Percentiles rank a stretch among this genome's conserved stretches.
phyloP scores from a whole-genome alignment of 257 asterid genomes.

The Lycium barbarum region DNA sequence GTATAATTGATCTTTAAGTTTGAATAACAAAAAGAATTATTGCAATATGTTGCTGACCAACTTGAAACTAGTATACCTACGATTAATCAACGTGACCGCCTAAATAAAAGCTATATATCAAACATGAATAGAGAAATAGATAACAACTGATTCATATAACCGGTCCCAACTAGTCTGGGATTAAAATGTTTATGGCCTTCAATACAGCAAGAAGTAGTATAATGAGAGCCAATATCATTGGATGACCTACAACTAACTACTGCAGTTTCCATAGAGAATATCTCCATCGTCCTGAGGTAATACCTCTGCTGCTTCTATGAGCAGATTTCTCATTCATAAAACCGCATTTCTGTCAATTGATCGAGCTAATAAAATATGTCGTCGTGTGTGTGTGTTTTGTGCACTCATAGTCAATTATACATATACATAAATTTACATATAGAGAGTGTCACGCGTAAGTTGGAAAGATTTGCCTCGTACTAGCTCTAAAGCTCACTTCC shows the following conservation, averaged over 20 bases:
- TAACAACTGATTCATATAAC: not conserved
- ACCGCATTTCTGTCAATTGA: not conserved
- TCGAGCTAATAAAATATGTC: not conserved
- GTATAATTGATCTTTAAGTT: too few species aligned
- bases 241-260: not conserved
- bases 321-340: slow-evolving; percentile 20
- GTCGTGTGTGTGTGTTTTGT: slow-evolving; percentile 10
- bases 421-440: slow-evolving; percentile 30
- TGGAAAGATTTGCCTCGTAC: not conserved
- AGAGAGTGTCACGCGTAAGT: not conserved
- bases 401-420: slow-evolving; percentile 21
- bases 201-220: slow-evolving; percentile 9
- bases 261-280: not conserved
- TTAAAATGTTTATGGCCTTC: not conserved
- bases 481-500: not conserved
- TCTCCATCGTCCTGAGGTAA: not conserved
- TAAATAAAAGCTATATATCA: not conserved
- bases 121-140: not conserved
- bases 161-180: not conserved
- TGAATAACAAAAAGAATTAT: too few species aligned
- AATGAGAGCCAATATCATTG: slow-evolving; percentile 12
- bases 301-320: slow-evolving; percentile 22
- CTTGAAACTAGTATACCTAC: not conserved
- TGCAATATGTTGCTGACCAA: too few species aligned
- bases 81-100: not conserved